Evolutionary conservation across 345 rosid genomes (phyloP).

Genomic region (Excoecaria agallocha): DNA sequence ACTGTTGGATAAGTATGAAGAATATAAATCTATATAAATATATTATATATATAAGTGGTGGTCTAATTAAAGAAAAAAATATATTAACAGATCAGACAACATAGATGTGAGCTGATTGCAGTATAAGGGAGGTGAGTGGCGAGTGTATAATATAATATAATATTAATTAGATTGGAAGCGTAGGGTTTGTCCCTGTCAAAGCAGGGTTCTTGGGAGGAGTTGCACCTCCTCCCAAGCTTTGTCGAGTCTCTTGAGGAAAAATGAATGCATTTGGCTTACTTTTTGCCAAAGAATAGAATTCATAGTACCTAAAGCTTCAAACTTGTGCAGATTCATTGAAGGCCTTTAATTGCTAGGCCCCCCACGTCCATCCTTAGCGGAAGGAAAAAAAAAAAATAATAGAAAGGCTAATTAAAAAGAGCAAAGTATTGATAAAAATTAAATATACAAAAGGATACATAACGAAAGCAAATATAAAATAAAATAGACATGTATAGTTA

Average conservation of each 20-base stretch:
- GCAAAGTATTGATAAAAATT: too few species aligned
- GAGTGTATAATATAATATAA: background rate
- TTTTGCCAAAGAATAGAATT: conserved; percentile 36
- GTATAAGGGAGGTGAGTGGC: too few species aligned
- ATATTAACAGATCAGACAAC: too few species aligned
- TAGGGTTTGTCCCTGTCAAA: conserved; percentile 29
- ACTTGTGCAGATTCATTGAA: conserved; percentile 39
- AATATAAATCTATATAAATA: too few species aligned
- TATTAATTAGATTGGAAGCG: background rate
- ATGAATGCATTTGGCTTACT: conserved; percentile 40
- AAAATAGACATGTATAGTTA: background rate
- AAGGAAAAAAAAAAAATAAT: background rate
- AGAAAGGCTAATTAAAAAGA: too few species aligned
- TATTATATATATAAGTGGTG: too few species aligned
- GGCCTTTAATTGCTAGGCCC: conserved; percentile 41
- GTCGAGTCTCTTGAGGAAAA: conserved; percentile 36
- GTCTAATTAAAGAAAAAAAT: too few species aligned
- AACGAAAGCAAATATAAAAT: too few species aligned
- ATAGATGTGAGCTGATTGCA: too few species aligned
- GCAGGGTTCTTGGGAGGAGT: conserved; percentile 22
- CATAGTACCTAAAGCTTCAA: conserved; percentile 39
- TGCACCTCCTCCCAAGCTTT: conserved; percentile 22
- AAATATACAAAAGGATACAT: too few species aligned
- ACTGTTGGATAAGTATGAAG: conserved; percentile 13
- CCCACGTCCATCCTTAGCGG: conserved; percentile 10